Evolutionary conservation across 306 rosid species (phyloP).

Genomic region (Sechiopsis laciniata): DNA sequence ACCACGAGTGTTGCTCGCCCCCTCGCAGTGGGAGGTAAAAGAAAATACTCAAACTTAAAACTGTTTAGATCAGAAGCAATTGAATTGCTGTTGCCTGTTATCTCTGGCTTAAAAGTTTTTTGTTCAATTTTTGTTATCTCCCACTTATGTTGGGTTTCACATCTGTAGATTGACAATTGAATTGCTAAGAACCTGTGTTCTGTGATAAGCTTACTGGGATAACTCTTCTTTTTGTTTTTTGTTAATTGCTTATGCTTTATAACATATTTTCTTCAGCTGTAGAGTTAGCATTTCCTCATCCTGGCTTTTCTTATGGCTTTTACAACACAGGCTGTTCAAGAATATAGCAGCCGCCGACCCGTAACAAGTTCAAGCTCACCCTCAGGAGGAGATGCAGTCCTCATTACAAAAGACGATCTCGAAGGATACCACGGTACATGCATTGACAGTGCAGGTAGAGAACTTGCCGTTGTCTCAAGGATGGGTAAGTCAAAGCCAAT

Average conservation of each 20-base stretch:
- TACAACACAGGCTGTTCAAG: constrained; percentile 74
- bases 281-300: neutral
- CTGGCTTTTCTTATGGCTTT: constrained; percentile 6
- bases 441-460: constrained; percentile 37
- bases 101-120: too few relatives aligned
- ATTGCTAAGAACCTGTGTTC: neutral
- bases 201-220: constrained; percentile 9
- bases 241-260: neutral
- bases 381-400: constrained; percentile 81
- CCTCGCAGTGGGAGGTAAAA: constrained; percentile 85
- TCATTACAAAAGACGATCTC: constrained; percentile 85
- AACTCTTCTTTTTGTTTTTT: neutral
- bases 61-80: neutral
- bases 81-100: neutral
- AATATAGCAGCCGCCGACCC: constrained; percentile 42
- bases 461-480: constrained; percentile 51
- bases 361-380: constrained; percentile 48
- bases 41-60: neutral
- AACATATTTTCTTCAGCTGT: neutral
- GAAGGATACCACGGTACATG: constrained; percentile 70
- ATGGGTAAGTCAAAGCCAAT: constrained; percentile 55
- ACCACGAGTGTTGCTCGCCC: constrained; percentile 86
- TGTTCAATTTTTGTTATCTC: neutral
- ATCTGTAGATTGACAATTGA: neutral
- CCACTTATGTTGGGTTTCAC: too few relatives aligned